These are phyloP conservation scores for Lactarius hengduanensis DNA, from an alignment of 768 basidiomycete species.

Conservation along the genomic window DNA sequence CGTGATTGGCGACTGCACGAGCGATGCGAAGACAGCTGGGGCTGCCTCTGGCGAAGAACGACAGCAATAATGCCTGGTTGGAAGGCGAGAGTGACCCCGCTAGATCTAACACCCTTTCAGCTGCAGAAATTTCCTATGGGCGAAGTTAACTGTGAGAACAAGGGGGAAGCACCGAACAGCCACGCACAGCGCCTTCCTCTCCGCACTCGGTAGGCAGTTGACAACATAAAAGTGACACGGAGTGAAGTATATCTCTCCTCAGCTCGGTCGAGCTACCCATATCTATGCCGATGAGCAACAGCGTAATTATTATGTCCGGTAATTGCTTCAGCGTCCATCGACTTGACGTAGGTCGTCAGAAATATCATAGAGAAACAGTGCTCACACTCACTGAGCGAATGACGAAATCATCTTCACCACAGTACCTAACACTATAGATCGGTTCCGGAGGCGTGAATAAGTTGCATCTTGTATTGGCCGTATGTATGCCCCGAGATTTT, in stretches of 20 bases:
- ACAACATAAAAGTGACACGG: slow-evolving; percentile 49
- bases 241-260: slow-evolving; percentile 44
- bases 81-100: slow-evolving; percentile 42
- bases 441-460: slow-evolving; percentile 15
- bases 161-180: background rate
- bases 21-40: slow-evolving; percentile 54
- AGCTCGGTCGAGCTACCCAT: slow-evolving; percentile 45
- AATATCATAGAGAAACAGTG: background rate
- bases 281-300: slow-evolving; percentile 61
- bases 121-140: slow-evolving; percentile 47
- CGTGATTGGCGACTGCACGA: slow-evolving; percentile 52
- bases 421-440: slow-evolving; percentile 11
- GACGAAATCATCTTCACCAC: slow-evolving; percentile 20
- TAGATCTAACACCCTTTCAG: slow-evolving; percentile 45
- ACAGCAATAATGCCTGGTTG: slow-evolving; percentile 52
- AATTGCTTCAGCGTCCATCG: slow-evolving; percentile 41
- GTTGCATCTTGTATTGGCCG: background rate
- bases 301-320: slow-evolving; percentile 47
- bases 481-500: slow-evolving; percentile 3
- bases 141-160: background rate
- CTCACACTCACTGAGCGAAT: slow-evolving; percentile 15
- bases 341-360: slow-evolving; percentile 25
- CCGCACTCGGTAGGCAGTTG: slow-evolving; percentile 37
- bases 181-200: slow-evolving; percentile 26
- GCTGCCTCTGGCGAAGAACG: slow-evolving; percentile 51